phyloP scores from a whole-genome alignment of 176 grass and related monocot genomes.

The Eleusine indica region DNA sequence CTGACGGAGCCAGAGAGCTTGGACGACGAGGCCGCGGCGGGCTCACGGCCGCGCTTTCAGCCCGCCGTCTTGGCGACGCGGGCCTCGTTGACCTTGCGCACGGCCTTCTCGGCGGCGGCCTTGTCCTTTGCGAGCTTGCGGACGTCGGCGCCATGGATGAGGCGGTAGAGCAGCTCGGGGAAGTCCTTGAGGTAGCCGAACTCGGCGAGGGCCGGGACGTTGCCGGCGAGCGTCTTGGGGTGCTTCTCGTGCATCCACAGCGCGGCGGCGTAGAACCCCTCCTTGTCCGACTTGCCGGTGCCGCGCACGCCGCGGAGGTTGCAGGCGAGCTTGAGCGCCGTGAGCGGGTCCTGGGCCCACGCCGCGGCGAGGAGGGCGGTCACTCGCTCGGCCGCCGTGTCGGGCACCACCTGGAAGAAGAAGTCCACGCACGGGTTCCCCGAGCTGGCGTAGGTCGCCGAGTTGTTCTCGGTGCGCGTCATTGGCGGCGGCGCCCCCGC shows the following conservation, averaged over 20 bases:
- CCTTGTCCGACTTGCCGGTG: conserved; percentile 20
- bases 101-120: background rate
- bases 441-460: conserved; percentile 37
- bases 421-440: conserved; percentile 49
- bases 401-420: conserved; percentile 54
- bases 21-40: no score
- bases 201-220: conserved; percentile 15
- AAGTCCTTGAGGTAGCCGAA: conserved; percentile 60
- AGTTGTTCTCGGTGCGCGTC: background rate
- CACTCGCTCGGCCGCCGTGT: conserved; percentile 11
- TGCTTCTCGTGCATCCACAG: conserved; percentile 26
- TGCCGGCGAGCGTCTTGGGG: conserved; percentile 46
- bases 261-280: conserved; percentile 13
- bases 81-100: background rate
- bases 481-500: background rate
- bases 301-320: conserved; percentile 29
- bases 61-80: background rate
- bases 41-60: no score
- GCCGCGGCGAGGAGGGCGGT: conserved; percentile 32
- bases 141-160: conserved; percentile 19
- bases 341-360: conserved; percentile 39
- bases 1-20: no score
- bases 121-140: background rate
- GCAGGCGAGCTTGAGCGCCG: conserved; percentile 34
- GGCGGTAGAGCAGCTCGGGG: conserved; percentile 53